Evolutionary conservation across 2,329 filamentous ascomycete species (phyloP).

Genomic region (Botrytis fabae): DNA sequence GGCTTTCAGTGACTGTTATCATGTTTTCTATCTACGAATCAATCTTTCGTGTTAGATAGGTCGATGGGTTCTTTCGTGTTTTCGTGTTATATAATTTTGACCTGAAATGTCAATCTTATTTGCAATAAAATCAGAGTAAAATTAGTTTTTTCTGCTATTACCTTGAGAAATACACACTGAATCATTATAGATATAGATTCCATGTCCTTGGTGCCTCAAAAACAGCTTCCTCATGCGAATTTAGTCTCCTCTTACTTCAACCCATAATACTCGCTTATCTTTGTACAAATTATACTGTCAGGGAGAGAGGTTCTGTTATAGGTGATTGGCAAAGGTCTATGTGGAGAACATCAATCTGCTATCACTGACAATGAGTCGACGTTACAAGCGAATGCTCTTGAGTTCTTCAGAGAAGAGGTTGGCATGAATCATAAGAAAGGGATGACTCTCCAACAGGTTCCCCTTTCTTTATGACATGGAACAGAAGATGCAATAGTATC

Average conservation of each 20-base stretch:
- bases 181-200: not conserved
- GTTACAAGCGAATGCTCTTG: slow-evolving; percentile 18
- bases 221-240: not conserved
- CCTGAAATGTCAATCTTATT: not conserved
- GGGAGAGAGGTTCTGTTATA: too few relatives aligned
- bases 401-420: slow-evolving; percentile 28
- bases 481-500: slow-evolving; percentile 47
- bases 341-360: not conserved
- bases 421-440: slow-evolving; percentile 20
- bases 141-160: not conserved
- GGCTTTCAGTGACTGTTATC: not conserved
- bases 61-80: not conserved
- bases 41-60: not conserved
- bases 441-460: slow-evolving; percentile 36
- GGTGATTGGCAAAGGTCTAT: not conserved
- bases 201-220: not conserved
- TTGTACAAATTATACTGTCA: not conserved
- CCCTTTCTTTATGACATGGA: slow-evolving; percentile 52
- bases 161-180: not conserved
- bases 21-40: not conserved
- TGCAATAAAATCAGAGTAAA: not conserved
- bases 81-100: not conserved
- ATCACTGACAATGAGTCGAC: too few relatives aligned
- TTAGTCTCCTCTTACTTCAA: not conserved
- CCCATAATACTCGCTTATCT: not conserved